Percentiles rank a stretch among this genome's conserved stretches.
These are phyloP conservation scores for Russula foetens DNA, from an alignment of 768 basidiomycete genomes.

Conservation along the genomic window DNA sequence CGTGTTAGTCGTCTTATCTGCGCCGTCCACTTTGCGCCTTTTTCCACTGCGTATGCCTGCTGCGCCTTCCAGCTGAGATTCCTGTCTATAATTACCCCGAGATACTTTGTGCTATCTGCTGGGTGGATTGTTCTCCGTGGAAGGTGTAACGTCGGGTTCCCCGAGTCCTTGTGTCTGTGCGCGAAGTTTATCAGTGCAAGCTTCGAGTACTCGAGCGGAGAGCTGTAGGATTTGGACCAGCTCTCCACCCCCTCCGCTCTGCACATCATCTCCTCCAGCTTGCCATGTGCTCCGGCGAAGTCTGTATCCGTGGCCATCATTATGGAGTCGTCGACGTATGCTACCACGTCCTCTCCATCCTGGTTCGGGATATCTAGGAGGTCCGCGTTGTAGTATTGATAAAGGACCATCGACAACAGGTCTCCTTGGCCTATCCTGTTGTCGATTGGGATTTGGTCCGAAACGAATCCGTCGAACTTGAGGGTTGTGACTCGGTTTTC, in stretches of 20 bases:
- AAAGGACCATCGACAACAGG: constrained; percentile 5
- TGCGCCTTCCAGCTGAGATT: neutral
- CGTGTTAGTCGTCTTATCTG: neutral
- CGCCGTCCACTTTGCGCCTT: neutral
- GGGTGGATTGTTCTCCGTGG: too few species aligned
- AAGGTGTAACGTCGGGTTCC: too few species aligned
- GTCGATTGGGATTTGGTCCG: constrained; percentile 1
- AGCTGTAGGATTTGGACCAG: too few species aligned
- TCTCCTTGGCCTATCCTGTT: constrained; percentile 21
- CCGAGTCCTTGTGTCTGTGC: too few species aligned
- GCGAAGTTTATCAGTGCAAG: neutral
- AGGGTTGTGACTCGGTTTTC: neutral
- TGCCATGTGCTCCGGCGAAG: neutral
- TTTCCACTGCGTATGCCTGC: neutral
- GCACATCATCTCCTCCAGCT: too few species aligned
- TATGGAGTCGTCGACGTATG: neutral
- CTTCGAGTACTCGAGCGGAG: neutral
- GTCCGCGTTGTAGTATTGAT: too few species aligned
- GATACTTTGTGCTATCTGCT: constrained; percentile 2
- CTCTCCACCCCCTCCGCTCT: too few species aligned
- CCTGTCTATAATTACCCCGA: neutral
- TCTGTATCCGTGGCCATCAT: neutral
- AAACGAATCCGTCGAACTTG: neutral
- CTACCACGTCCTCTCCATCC: constrained; percentile 6
- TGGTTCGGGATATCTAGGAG: too few species aligned